These are phyloP conservation scores for Strigomonas culicis DNA, from an alignment of 208 protist genomes.

Conservation along the genomic window DNA sequence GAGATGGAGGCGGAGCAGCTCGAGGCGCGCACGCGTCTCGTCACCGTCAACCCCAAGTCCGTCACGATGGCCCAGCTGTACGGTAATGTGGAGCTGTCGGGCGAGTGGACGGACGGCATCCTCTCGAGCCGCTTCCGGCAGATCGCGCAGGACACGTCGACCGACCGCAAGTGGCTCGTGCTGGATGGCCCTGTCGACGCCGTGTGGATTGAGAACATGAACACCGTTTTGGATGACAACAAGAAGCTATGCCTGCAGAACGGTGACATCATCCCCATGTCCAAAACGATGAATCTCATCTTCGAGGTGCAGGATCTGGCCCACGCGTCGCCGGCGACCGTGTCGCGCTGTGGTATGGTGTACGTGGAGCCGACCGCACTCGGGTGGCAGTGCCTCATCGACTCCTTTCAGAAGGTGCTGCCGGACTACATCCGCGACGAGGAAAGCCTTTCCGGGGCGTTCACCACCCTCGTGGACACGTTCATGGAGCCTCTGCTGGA, in stretches of 20 bases:
- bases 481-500: slow-evolving; percentile 81
- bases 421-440: slow-evolving; percentile 54
- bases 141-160: slow-evolving; percentile 74
- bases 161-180: slow-evolving; percentile 94
- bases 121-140: slow-evolving; percentile 93
- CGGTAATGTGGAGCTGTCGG: slow-evolving; percentile 93
- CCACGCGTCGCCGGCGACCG: slow-evolving; percentile 97
- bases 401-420: slow-evolving; percentile 80
- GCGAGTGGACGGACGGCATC: slow-evolving; percentile 97
- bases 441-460: slow-evolving; percentile 22
- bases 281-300: slow-evolving; percentile 94
- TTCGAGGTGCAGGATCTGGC: slow-evolving; percentile 97
- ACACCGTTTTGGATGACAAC: slow-evolving; percentile 99
- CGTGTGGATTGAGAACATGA: slow-evolving; percentile 99
- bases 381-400: slow-evolving; percentile 90
- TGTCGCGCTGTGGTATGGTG: slow-evolving; percentile 98
- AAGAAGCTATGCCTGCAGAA: slow-evolving; percentile 97
- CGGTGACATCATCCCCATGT: slow-evolving; percentile 97
- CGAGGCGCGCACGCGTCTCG: slow-evolving; percentile 81
- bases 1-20: slow-evolving; percentile 63
- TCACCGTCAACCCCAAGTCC: slow-evolving; percentile 95
- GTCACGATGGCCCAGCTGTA: slow-evolving; percentile 96
- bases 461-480: slow-evolving; percentile 53
- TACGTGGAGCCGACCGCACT: slow-evolving; percentile 95
- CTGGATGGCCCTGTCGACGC: slow-evolving; percentile 98